Conservation (phyloP, 208 protist genomes). For the Perkinsela sp. region DNA sequence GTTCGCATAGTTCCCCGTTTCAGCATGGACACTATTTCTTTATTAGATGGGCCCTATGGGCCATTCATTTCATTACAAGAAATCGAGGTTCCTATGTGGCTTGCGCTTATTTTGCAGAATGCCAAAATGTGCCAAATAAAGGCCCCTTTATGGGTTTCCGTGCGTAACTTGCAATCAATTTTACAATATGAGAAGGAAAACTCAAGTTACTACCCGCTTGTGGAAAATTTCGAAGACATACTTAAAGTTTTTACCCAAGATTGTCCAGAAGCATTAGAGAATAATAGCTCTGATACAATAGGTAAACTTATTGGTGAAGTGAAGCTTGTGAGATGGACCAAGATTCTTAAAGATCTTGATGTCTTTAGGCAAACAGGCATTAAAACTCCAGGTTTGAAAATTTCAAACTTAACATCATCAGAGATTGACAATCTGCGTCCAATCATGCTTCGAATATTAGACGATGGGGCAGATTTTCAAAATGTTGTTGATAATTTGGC, state of each 20-base stretch:
- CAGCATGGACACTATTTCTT: not conserved
- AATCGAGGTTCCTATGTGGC: not conserved
- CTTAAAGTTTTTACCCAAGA: not conserved
- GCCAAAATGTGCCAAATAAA: not conserved
- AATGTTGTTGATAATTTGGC: not conserved
- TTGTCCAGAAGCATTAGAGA: not conserved
- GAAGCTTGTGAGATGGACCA: not conserved
- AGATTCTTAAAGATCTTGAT: not conserved
- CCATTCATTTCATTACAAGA: not conserved
- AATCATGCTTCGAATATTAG: not conserved
- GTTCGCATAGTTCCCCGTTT: not conserved
- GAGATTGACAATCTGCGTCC: not conserved
- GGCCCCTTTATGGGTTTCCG: not conserved
- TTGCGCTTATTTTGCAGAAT: not conserved
- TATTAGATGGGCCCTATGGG: not conserved
- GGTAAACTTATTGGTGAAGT: not conserved
- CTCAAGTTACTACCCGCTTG: not conserved
- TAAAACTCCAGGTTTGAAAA: not conserved
- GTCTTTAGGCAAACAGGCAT: not conserved
- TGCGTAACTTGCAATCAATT: not conserved
- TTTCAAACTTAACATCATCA: not conserved
- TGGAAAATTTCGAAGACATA: not conserved
- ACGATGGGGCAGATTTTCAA: not conserved
- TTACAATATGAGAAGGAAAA: not conserved
- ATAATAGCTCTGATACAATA: not conserved